Evolutionary conservation across 2,329 filamentous ascomycete species (phyloP).

Genomic region (Ceratocystis colombiana): DNA sequence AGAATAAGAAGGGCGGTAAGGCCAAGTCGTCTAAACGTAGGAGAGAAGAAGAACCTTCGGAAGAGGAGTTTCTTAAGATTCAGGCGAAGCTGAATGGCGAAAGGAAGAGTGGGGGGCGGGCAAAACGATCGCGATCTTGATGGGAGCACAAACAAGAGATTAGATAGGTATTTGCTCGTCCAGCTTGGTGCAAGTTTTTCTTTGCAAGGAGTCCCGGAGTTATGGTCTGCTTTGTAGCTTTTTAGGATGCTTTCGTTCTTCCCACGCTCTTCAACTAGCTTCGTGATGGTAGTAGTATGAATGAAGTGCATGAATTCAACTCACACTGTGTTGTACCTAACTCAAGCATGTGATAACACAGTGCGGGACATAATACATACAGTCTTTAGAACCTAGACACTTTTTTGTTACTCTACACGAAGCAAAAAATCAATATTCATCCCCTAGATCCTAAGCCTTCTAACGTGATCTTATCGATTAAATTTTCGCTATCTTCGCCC

Average conservation of each 20-base stretch:
- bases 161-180: neutral
- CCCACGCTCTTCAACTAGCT: no score
- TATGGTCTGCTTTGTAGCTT: neutral
- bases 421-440: neutral
- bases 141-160: neutral
- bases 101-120: conserved; percentile 29
- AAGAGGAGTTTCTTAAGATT: conserved; percentile 43
- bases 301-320: neutral
- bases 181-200: neutral
- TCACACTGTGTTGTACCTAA: neutral
- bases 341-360: neutral
- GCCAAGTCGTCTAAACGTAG: conserved; percentile 32
- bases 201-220: neutral
- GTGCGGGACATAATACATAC: neutral
- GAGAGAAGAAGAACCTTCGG: conserved; percentile 50
- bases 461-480: no score
- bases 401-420: neutral
- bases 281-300: no score
- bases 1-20: conserved; percentile 34
- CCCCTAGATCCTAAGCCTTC: no score
- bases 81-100: conserved; percentile 33
- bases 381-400: neutral
- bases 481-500: no score
- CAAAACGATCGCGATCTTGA: conserved; percentile 14
- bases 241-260: neutral